A percentile compares a stretch with the other conserved stretches of the same genome.
Evolutionary conservation across 2,329 filamentous ascomycete genomes (phyloP).

Genomic region (Trichoderma lentiforme): DNA sequence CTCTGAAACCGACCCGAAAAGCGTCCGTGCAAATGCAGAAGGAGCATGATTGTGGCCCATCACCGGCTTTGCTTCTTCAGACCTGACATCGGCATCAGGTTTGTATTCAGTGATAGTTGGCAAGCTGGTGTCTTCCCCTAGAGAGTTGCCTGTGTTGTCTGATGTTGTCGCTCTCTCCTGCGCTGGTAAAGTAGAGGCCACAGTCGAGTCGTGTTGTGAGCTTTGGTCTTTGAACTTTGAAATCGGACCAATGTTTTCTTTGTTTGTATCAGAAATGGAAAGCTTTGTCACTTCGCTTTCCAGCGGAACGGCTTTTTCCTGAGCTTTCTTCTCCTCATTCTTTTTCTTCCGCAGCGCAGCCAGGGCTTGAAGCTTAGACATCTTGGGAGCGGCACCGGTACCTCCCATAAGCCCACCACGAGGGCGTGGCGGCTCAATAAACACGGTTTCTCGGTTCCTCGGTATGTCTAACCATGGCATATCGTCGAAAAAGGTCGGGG

Average conservation of each 20-base stretch:
- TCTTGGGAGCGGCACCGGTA: slow-evolving; percentile 60
- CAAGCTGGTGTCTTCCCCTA: not conserved
- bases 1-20: slow-evolving; percentile 45
- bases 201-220: not conserved
- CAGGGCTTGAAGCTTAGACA: slow-evolving; percentile 87
- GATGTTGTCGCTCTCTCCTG: not conserved
- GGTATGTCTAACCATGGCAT: slow-evolving; percentile 82
- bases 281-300: slow-evolving; percentile 32
- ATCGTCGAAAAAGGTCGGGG: slow-evolving; percentile 68
- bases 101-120: not conserved
- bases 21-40: slow-evolving; percentile 55
- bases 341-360: slow-evolving; percentile 85
- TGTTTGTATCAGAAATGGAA: slow-evolving; percentile 29
- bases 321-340: slow-evolving; percentile 57
- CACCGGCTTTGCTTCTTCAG: slow-evolving; percentile 19
- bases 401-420: slow-evolving; percentile 76
- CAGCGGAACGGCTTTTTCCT: slow-evolving; percentile 26
- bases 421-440: slow-evolving; percentile 55
- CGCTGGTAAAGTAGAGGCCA: not conserved
- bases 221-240: not conserved
- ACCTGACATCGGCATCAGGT: not conserved
- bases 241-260: slow-evolving; percentile 28
- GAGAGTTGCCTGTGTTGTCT: not conserved
- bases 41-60: slow-evolving; percentile 33
- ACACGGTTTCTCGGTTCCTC: slow-evolving; percentile 58